These are phyloP conservation scores for Huntiella decipiens DNA, from an alignment of 2,329 filamentous ascomycete species.

Conservation along the genomic window DNA sequence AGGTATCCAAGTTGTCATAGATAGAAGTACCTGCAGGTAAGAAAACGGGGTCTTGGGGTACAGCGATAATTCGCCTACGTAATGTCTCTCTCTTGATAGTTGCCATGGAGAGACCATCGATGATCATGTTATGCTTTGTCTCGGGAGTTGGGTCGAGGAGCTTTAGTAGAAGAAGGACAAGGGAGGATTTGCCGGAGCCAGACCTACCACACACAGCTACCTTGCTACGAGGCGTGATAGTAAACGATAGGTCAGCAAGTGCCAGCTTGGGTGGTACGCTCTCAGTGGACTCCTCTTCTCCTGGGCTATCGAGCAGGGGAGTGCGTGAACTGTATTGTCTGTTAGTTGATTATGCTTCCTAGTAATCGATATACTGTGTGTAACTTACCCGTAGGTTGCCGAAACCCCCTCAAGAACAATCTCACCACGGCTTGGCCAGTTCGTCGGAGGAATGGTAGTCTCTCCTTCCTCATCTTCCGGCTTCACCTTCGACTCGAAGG, in stretches of 20 bases:
- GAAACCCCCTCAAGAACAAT: slow-evolving; percentile 18
- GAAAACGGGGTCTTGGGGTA: slow-evolving; percentile 36
- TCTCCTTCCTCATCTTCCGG: slow-evolving; percentile 15
- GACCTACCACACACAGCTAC: slow-evolving; percentile 21
- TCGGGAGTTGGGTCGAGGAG: slow-evolving; percentile 22
- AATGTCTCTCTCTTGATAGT: slow-evolving; percentile 23
- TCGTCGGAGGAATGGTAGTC: slow-evolving; percentile 10
- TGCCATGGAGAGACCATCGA: slow-evolving; percentile 24
- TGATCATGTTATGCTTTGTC: slow-evolving; percentile 17
- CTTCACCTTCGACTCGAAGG: slow-evolving; percentile 15
- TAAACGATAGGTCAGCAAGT: slow-evolving; percentile 15
- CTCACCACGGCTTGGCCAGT: slow-evolving; percentile 18
- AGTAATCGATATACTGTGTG: neutral
- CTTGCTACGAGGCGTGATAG: slow-evolving; percentile 18
- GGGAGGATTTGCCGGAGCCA: slow-evolving; percentile 26
- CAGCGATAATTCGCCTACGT: slow-evolving; percentile 28
- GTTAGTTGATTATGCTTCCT: neutral
- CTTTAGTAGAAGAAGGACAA: slow-evolving; percentile 22
- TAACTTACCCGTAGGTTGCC: slow-evolving; percentile 17
- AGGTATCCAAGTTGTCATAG: slow-evolving; percentile 25
- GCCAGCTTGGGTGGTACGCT: slow-evolving; percentile 13
- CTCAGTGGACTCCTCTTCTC: neutral
- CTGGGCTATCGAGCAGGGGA: neutral
- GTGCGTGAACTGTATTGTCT: neutral
- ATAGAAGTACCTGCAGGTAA: slow-evolving; percentile 25